Evolutionary conservation across 2,329 filamentous ascomycete species (phyloP), one percentile per base, ranked within the genome.

Genomic region (Xylariaceae sp.): DNA sequence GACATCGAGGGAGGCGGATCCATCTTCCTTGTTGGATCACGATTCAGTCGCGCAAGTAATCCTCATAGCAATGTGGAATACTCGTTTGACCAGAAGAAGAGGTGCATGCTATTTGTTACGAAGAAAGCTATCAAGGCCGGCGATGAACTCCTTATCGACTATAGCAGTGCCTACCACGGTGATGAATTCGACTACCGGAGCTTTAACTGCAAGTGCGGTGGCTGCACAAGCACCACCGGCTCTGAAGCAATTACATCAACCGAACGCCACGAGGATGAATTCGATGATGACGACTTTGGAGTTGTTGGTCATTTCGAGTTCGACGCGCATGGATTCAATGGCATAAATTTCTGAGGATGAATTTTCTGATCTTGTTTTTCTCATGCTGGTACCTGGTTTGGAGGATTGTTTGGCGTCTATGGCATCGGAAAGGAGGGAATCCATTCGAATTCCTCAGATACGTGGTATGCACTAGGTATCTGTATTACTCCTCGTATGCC

Each of bases 11-110:
- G 7, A 1, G 36, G 49, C 1, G 43, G 54, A 3, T 37, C 74
- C 71, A 0, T 83, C 2, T 82, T 81, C 53, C 70, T 76, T 0
- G 68, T 79, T 5, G 78, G 76, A 0, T 76, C 80, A 0, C 72
- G 80, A 2, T 83, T 85, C 67, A 85, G 85, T 62, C 81, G 85
- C 62, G 75, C 80, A 0, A 85, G 81, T 61, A 54, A 59, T 1
- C 70, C 73, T 0, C 64, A 60, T 2, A 64, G 72, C 50, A 80
- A 75, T 41, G 63, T 81, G 22, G 58, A 67, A 1, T 83, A 78
- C 61, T 58, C 55, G 9, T 80, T 74, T 58, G 71, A 78, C 47
- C 5, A 47, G 0, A 39, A 51, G 0, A 53, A 58, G 1, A 57
- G 67, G 6, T 63, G 68, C 2, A 72, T 85, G 32, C 65, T 70